Conservation (phyloP, 495 filamentous ascomycete species). For the Immersiella caudata region DNA sequence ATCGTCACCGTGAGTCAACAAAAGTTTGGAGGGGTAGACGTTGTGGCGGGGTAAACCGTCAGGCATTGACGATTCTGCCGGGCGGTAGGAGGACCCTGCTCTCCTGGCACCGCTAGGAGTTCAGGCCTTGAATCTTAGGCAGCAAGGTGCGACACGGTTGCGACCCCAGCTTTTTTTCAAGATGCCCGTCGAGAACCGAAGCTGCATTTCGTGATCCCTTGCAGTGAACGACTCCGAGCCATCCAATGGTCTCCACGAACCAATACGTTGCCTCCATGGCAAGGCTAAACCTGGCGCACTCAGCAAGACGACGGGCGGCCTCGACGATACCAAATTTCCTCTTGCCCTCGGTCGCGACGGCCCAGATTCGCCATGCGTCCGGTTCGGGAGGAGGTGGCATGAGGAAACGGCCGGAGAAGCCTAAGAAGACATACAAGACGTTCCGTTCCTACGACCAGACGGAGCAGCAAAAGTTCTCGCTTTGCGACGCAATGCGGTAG, state of each 20-base stretch:
- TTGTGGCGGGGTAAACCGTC: conserved; percentile 27
- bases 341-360: conserved; percentile 38
- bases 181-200: neutral
- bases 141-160: neutral
- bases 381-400: conserved; percentile 28
- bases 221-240: conserved; percentile 12
- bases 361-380: conserved; percentile 46
- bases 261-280: conserved; percentile 65
- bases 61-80: conserved; percentile 4
- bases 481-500: conserved; percentile 94
- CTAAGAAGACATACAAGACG: conserved; percentile 67
- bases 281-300: conserved; percentile 52
- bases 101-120: neutral
- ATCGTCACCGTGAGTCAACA: conserved; percentile 29
- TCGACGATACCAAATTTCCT: conserved; percentile 48
- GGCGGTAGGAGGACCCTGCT: neutral
- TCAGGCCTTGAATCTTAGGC: conserved; percentile 28
- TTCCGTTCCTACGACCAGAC: conserved; percentile 60
- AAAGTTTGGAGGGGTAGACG: conserved; percentile 39
- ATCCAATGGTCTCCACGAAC: conserved; percentile 47
- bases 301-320: conserved; percentile 36
- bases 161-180: conserved; percentile 36
- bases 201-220: conserved; percentile 7
- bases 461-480: conserved; percentile 67
- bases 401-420: conserved; percentile 53